Evolutionary conservation across 2,329 filamentous ascomycete species (phyloP).

Genomic region (Tolypocladium nubicola): DNA sequence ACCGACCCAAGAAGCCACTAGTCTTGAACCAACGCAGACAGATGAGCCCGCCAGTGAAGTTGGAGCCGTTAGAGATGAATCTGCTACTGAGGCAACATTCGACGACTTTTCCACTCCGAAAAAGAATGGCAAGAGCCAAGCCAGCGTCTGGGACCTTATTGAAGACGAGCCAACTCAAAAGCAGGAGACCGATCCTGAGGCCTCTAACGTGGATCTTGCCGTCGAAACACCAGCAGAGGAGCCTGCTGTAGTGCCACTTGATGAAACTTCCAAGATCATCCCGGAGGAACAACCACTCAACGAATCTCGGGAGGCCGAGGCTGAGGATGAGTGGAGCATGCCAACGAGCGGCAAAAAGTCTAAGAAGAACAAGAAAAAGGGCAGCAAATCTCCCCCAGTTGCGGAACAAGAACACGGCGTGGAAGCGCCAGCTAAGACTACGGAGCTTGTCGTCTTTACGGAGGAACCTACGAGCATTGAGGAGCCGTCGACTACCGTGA

Average conservation of each 20-base stretch:
- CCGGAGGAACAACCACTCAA: not conserved
- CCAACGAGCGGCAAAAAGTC: slow-evolving; percentile 12
- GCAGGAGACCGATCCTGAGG: not conserved
- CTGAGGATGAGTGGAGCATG: slow-evolving; percentile 9
- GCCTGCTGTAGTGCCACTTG: not conserved
- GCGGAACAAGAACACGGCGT: not conserved
- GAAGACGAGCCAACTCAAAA: slow-evolving; percentile 4
- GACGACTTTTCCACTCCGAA: slow-evolving; percentile 4
- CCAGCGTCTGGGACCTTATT: slow-evolving; percentile 1
- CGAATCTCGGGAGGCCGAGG: slow-evolving; percentile 1
- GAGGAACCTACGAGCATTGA: slow-evolving; percentile 2
- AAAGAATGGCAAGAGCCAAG: slow-evolving; percentile 19
- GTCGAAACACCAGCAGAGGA: not conserved
- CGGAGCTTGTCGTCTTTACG: not conserved
- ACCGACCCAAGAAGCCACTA: slow-evolving; percentile 12
- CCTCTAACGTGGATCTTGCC: not conserved
- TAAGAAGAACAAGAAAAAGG: slow-evolving; percentile 21
- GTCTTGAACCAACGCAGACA: slow-evolving; percentile 12
- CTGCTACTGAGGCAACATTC: slow-evolving; percentile 2
- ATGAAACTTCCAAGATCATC: not conserved
- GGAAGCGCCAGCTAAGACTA: not conserved
- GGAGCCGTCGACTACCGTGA: not conserved
- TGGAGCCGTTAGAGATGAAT: not conserved
- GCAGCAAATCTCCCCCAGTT: slow-evolving; percentile 12
- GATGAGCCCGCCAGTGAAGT: slow-evolving; percentile 6